Base-by-base conservation (phyloP, 1,284 basidiomycete genomes). In the Cryptococcus wingfieldii region DNA sequence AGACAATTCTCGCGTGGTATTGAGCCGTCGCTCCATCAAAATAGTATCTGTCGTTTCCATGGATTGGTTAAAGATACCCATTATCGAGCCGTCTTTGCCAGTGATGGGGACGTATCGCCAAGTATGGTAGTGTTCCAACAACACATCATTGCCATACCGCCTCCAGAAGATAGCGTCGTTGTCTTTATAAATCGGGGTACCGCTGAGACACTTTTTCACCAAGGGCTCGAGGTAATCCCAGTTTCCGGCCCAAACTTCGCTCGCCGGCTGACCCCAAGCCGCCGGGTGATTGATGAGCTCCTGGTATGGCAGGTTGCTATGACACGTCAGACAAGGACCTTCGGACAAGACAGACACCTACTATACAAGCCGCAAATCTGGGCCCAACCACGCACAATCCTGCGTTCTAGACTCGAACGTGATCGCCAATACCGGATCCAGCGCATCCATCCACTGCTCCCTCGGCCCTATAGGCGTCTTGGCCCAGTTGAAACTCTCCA, bases 101-200 rank as follows among this genome's bases (percentile, higher is more conserved):
- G 27, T 51, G 50, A 75, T 69, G 9, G 74, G 74, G 1, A 69
- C 60, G 19, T 62, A 68, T 39, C 67, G 61, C 67, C 63, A 71
- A 14, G 65, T 61, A 47, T 69, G 69, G 51, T 74, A 72, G 16
- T 48, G 53, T 55, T 74, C 74, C 14, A 64, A n/a, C 10, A 58
- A 52, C 1, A 51, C 55, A 9, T 61, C 66, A 14, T 61, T 56
- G 4, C 61, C 65, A 23, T 61, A 56, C 23, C 53, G 51, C 38
- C 57, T 39, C 47, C 56, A 66, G 34, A 70, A 51, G 27, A 70
- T 9, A 4, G 65, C 55, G 45, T 70, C 71, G 52, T 74, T 62
- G 41, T 67, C 62, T 8, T 56, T 58, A 38, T 61, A 66, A 1
- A 53, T 48, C 2, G 65, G 51, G 47, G 47, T 53, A 10, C 71